These are phyloP conservation scores for Dactylellina drechsleri DNA, from an alignment of 2,329 filamentous ascomycete genomes.

Conservation along the genomic window DNA sequence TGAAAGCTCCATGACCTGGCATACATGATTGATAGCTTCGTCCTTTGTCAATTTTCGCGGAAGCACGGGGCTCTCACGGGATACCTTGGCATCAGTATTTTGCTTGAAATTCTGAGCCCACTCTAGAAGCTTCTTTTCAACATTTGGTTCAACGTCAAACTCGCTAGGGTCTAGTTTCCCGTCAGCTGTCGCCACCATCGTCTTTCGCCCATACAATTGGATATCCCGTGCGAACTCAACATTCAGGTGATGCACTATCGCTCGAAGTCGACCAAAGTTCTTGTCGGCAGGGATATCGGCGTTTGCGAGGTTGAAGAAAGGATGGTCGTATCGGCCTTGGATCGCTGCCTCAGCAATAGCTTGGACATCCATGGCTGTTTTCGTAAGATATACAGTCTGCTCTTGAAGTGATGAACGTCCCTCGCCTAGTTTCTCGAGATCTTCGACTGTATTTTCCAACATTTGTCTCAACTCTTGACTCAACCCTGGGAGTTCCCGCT, in stretches of 20 bases:
- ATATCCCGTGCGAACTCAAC: constrained; percentile 59
- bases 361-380: constrained; percentile 61
- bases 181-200: constrained; percentile 21
- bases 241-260: constrained; percentile 60
- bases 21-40: constrained; percentile 36
- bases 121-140: constrained; percentile 27
- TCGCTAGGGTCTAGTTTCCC: constrained; percentile 29
- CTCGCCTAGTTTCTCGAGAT: constrained; percentile 51
- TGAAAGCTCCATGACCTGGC: constrained; percentile 56
- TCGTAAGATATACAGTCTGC: constrained; percentile 59
- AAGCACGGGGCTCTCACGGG: constrained; percentile 13
- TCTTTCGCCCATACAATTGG: constrained; percentile 56
- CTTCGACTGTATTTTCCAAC: constrained; percentile 22
- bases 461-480: constrained; percentile 33
- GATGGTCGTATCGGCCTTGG: constrained; percentile 51
- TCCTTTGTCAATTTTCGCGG: constrained; percentile 29
- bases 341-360: constrained; percentile 58
- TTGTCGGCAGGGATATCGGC: constrained; percentile 17
- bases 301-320: constrained; percentile 28
- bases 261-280: constrained; percentile 44
- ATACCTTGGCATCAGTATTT: constrained; percentile 24
- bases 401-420: constrained; percentile 52
- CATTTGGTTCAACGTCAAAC: constrained; percentile 33
- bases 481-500: constrained; percentile 30
- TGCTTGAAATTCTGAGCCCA: constrained; percentile 18